Conservation (phyloP, 225 moss, liverwort and hornwort species). For the Pseudoscleropodium purum region DNA sequence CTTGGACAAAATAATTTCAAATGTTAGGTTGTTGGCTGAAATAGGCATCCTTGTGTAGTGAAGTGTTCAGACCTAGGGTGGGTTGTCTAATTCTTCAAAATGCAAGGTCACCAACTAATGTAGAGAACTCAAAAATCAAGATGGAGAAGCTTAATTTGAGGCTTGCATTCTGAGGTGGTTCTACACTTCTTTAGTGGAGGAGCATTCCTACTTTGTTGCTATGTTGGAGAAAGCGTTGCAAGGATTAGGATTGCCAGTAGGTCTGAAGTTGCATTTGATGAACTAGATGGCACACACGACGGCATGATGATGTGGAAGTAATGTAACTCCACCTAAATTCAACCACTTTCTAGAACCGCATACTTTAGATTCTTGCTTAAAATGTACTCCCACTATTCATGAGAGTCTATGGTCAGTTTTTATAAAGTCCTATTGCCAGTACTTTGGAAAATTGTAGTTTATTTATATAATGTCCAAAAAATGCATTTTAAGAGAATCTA, state of each 20-base stretch:
- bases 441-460: no score
- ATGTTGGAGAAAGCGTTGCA: not conserved
- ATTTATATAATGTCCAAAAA: no score
- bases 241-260: not conserved
- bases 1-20: not conserved
- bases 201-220: accelerated
- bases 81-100: not conserved
- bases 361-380: no score
- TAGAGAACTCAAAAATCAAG: not conserved
- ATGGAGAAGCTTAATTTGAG: not conserved
- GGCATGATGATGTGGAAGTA: not conserved
- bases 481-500: no score
- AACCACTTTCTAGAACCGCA: no score
- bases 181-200: accelerated
- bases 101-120: not conserved
- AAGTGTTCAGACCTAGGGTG: not conserved
- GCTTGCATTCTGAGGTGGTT: accelerated
- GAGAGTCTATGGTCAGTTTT: no score
- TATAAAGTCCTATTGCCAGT: no score
- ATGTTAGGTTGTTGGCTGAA: not conserved
- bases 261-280: accelerated
- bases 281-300: accelerated
- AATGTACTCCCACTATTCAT: no score
- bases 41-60: not conserved
- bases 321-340: not conserved